Conservation (phyloP, 352 stramenopile species). For the Pythium volutum region DNA sequence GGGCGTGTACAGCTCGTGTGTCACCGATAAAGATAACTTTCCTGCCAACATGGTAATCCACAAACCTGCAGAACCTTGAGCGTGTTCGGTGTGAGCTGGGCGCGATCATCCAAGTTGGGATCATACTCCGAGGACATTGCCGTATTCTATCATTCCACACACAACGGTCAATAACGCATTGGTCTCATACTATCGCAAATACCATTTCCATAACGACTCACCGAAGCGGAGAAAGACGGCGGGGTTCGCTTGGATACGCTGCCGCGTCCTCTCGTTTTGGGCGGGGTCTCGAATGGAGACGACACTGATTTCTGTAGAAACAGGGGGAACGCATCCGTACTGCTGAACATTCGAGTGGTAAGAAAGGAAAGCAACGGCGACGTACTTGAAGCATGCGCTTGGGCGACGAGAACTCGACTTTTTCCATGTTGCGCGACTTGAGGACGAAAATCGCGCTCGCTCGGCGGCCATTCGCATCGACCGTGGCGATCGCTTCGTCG, state of each 20-base stretch:
- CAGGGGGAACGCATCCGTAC: neutral
- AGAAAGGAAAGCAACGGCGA: neutral
- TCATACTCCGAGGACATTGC: conserved; percentile 63
- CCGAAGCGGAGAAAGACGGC: conserved; percentile 15
- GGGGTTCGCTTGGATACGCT: conserved; percentile 1
- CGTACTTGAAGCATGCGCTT: conserved; percentile 6
- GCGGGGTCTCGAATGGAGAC: neutral
- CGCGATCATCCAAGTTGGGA: conserved; percentile 57
- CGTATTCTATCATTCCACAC: conserved; percentile 34
- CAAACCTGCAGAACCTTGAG: conserved; percentile 61
- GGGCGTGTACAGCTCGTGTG: neutral
- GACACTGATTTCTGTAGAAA: conserved; percentile 4
- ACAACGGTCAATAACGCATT: neutral
- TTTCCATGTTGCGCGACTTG: conserved; percentile 68
- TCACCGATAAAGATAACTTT: neutral
- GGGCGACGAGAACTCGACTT: conserved; percentile 64
- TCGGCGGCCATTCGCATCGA: conserved; percentile 20
- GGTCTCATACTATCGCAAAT: neutral
- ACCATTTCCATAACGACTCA: neutral
- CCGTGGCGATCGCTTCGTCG: conserved; percentile 22
- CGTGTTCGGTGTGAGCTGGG: conserved; percentile 66
- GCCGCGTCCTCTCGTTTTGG: neutral
- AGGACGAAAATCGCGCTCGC: conserved; percentile 72
- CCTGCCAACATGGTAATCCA: neutral
- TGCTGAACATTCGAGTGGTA: neutral